Evolutionary conservation across 225 moss, liverwort and hornwort genomes (phyloP).

Genomic region (Polytrichum formosum): DNA sequence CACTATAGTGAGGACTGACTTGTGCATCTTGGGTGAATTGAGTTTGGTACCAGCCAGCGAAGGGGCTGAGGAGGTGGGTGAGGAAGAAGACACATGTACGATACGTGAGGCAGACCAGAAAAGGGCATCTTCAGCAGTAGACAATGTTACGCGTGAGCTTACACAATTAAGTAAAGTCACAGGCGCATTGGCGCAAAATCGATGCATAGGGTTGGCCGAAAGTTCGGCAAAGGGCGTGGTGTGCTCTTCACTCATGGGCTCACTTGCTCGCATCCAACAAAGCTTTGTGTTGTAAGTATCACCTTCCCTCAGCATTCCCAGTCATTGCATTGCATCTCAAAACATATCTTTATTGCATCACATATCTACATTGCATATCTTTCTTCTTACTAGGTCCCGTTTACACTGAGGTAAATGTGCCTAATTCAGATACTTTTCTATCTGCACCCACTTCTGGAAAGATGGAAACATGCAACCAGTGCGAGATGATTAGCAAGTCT

Average conservation of each 20-base stretch:
- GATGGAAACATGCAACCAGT: too few relatives aligned
- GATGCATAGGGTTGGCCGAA: conserved; percentile 31
- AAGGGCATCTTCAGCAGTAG: conserved; percentile 38
- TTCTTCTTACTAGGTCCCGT: too few relatives aligned
- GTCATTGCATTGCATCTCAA: too few relatives aligned
- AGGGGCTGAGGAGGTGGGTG: background rate
- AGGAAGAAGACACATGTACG: conserved; percentile 12
- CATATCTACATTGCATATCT: too few relatives aligned
- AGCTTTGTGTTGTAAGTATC: conserved; percentile 83
- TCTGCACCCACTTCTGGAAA: too few relatives aligned
- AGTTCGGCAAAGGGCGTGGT: conserved; percentile 50
- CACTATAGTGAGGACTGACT: too few relatives aligned
- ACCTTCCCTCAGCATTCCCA: conserved; percentile 8
- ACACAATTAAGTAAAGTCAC: conserved; percentile 65
- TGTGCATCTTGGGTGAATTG: background rate
- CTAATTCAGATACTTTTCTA: background rate
- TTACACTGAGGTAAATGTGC: too few relatives aligned
- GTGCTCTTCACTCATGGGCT: conserved; percentile 73
- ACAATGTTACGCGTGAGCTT: conserved; percentile 50
- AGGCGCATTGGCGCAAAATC: conserved; percentile 42
- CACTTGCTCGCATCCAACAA: conserved; percentile 74
- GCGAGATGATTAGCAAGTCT: too few relatives aligned
- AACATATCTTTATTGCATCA: too few relatives aligned
- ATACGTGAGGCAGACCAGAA: conserved; percentile 30
- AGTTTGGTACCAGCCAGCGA: conserved; percentile 1